These are phyloP conservation scores for Candida dendrica DNA, from an alignment of 805 yeast genomes.

Conservation along the genomic window DNA sequence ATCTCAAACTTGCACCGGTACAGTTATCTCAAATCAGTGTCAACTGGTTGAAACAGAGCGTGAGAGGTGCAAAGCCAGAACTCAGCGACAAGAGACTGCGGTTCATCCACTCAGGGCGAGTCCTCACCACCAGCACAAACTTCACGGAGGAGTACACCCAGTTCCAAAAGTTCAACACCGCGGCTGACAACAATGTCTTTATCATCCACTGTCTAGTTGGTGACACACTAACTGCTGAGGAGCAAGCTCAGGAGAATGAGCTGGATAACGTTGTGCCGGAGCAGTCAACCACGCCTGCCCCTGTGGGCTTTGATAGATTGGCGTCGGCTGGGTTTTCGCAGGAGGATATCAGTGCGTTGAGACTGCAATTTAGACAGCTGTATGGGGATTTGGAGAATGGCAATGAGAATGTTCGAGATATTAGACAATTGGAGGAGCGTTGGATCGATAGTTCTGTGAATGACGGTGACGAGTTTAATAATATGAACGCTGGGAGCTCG, in stretches of 20 bases:
- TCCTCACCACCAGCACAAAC: conserved; percentile 49
- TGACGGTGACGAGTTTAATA: conserved; percentile 38
- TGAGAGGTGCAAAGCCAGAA: conserved; percentile 24
- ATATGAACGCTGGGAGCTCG: conserved; percentile 31
- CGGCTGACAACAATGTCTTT: conserved; percentile 25
- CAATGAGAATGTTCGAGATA: conserved; percentile 35
- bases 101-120: conserved; percentile 63
- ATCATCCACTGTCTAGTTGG: conserved; percentile 80
- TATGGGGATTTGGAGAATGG: conserved; percentile 39
- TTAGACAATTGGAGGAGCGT: conserved; percentile 69
- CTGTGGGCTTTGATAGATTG: conserved; percentile 79
- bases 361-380: conserved; percentile 67
- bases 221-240: conserved; percentile 45
- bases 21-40: conserved; percentile 28
- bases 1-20: conserved; percentile 30
- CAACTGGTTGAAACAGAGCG: conserved; percentile 32
- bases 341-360: conserved; percentile 63
- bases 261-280: conserved; percentile 46
- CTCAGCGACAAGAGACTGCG: conserved; percentile 43
- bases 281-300: conserved; percentile 54
- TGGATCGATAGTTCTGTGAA: conserved; percentile 80
- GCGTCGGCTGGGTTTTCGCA: conserved; percentile 78
- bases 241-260: conserved; percentile 52
- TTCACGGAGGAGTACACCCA: conserved; percentile 42
- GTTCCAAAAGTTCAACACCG: conserved; percentile 13